Evolutionary conservation across 768 basidiomycete genomes (phyloP).

Genomic region (Amanita inopinata): DNA sequence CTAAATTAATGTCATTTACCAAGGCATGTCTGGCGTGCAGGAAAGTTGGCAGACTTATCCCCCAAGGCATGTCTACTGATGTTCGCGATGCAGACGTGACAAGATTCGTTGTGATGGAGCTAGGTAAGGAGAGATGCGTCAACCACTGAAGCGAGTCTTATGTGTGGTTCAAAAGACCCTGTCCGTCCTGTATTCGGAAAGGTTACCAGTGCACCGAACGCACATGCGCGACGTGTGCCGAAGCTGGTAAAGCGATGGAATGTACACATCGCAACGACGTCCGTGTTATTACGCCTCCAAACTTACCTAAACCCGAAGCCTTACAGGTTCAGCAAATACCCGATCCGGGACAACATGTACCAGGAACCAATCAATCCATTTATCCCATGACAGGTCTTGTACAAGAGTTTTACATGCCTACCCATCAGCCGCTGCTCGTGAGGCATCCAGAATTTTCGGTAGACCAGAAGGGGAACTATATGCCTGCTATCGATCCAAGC

Average conservation of each 20-base stretch:
- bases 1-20: constrained; percentile 9
- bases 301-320: background rate
- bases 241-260: constrained; percentile 34
- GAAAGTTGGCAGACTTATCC: constrained; percentile 21
- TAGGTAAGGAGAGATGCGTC: constrained; percentile 25
- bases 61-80: constrained; percentile 9
- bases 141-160: constrained; percentile 10
- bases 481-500: background rate
- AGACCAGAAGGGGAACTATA: background rate
- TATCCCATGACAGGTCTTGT: constrained; percentile 4
- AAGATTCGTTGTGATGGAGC: constrained; percentile 54
- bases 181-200: constrained; percentile 39
- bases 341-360: background rate
- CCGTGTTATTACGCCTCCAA: background rate
- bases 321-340: constrained; percentile 3
- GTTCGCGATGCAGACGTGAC: constrained; percentile 34
- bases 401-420: constrained; percentile 5
- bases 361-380: constrained; percentile 1
- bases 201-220: constrained; percentile 43
- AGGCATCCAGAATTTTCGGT: background rate
- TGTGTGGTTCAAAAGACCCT: constrained; percentile 28
- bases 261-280: constrained; percentile 30
- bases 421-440: constrained; percentile 8
- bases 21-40: constrained; percentile 58
- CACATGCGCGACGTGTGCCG: constrained; percentile 33